Conservation (phyloP, 208 protist genomes). For the Trypanosoma theileri region DNA sequence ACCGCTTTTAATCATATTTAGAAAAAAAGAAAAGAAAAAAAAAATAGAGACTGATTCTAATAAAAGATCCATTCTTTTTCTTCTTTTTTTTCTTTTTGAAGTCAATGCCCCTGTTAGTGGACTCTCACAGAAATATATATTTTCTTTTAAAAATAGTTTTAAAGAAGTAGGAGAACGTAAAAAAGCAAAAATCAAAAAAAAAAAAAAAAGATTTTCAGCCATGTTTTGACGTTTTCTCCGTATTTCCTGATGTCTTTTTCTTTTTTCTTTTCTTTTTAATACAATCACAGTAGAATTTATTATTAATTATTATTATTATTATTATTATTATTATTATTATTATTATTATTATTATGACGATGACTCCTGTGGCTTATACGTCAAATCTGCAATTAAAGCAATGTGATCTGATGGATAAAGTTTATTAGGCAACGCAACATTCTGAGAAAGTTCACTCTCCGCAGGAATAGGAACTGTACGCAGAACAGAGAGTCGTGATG, state of each 20-base stretch:
- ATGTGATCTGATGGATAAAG: conserved; percentile 90
- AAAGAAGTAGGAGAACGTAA: too few relatives aligned
- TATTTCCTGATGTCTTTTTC: neutral
- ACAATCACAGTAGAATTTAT: too few relatives aligned
- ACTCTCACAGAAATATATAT: neutral
- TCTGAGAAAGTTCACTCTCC: conserved; percentile 64
- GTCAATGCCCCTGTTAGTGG: neutral
- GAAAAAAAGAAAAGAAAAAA: conserved; percentile 13
- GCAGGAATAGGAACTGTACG: conserved; percentile 76
- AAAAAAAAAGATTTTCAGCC: neutral
- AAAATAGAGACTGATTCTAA: neutral
- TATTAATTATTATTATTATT: too few relatives aligned
- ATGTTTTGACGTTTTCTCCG: too few relatives aligned
- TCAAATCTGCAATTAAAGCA: conserved; percentile 81
- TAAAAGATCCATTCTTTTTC: neutral
- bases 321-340: too few relatives aligned
- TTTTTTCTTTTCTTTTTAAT: too few relatives aligned
- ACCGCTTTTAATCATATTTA: too few relatives aligned
- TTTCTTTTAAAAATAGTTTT: too few relatives aligned
- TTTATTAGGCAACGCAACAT: conserved; percentile 84
- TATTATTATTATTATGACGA: too few relatives aligned
- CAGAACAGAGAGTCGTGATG: conserved; percentile 54
- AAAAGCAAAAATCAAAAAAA: too few relatives aligned
- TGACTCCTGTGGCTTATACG: neutral
- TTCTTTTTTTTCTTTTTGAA: conserved; percentile 1